phyloP scores from a whole-genome alignment of 257 asterid genomes.

The Plantago major region DNA sequence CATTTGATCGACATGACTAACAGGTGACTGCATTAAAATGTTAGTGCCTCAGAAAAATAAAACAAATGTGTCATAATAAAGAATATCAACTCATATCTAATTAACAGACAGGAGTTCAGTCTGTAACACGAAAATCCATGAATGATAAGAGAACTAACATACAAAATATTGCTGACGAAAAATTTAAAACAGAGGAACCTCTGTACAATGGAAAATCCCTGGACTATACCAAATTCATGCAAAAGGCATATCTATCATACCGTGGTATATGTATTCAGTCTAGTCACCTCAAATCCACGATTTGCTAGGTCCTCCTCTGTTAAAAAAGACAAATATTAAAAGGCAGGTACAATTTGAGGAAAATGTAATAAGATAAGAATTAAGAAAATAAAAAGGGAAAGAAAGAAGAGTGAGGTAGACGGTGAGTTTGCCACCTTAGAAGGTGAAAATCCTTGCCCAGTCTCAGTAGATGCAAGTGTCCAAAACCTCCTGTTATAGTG shows the following conservation, averaged over 20 bases:
- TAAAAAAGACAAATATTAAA: conserved; percentile 15
- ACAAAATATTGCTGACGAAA: neutral
- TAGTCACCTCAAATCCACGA: conserved; percentile 89
- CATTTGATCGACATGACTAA: conserved; percentile 44
- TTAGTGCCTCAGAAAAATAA: conserved; percentile 1
- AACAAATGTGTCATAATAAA: neutral
- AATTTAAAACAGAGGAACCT: neutral
- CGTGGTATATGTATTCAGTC: conserved; percentile 94
- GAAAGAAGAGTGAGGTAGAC: neutral
- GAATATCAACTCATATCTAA: neutral
- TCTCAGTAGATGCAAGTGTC: no score
- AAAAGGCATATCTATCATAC: conserved; percentile 29
- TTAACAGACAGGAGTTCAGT: neutral
- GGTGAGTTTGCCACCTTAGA: no score
- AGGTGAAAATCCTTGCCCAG: no score
- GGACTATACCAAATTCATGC: neutral
- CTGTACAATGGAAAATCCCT: neutral
- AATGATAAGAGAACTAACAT: neutral
- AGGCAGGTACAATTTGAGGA: neutral
- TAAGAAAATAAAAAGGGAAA: neutral
- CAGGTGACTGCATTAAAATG: conserved; percentile 46
- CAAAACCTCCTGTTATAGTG: no score
- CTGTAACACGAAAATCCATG: neutral
- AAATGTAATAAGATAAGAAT: neutral
- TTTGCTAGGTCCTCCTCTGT: conserved; percentile 81